Percentiles rank a stretch among this genome's conserved stretches.
These are phyloP conservation scores for Dendrobium officinale DNA, from an alignment of 106 monocot genomes.

Conservation along the genomic window DNA sequence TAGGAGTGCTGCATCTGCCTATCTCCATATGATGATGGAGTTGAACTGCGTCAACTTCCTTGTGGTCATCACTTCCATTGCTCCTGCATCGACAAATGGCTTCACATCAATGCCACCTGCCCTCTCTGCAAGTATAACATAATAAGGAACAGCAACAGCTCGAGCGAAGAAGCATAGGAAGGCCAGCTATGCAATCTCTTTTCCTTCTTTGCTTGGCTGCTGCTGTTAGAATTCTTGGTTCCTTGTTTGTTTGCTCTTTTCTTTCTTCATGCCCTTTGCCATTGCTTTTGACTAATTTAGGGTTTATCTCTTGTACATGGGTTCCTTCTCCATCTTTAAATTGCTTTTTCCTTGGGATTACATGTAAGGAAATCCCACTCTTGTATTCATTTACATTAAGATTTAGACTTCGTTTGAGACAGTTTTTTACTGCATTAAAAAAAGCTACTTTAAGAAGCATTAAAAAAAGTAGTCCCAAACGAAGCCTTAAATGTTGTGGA, in stretches of 20 bases:
- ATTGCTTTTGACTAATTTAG: background rate
- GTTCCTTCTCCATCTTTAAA: too few species aligned
- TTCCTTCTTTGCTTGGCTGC: background rate
- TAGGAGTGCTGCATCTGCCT: conserved; percentile 97
- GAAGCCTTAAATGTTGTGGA: too few species aligned
- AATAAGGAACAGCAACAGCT: conserved; percentile 37
- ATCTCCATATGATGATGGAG: conserved; percentile 78
- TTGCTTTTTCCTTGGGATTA: background rate
- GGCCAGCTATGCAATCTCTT: background rate
- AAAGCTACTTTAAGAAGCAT: too few species aligned
- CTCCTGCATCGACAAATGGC: conserved; percentile 78
- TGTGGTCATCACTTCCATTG: conserved; percentile 86
- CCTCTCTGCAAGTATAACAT: conserved; percentile 89
- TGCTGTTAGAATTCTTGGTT: background rate
- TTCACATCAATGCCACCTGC: conserved; percentile 85
- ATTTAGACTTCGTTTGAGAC: too few species aligned
- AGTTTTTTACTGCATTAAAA: too few species aligned
- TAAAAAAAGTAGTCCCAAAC: too few species aligned
- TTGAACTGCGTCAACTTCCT: conserved; percentile 70
- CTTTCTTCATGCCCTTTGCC: background rate
- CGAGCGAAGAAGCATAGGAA: conserved; percentile 30
- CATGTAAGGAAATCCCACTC: background rate
- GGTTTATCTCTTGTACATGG: background rate
- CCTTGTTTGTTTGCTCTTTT: background rate
- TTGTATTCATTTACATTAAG: background rate